Base-by-base conservation (phyloP, 2,329 filamentous ascomycete genomes). In the Nemania abortiva region DNA sequence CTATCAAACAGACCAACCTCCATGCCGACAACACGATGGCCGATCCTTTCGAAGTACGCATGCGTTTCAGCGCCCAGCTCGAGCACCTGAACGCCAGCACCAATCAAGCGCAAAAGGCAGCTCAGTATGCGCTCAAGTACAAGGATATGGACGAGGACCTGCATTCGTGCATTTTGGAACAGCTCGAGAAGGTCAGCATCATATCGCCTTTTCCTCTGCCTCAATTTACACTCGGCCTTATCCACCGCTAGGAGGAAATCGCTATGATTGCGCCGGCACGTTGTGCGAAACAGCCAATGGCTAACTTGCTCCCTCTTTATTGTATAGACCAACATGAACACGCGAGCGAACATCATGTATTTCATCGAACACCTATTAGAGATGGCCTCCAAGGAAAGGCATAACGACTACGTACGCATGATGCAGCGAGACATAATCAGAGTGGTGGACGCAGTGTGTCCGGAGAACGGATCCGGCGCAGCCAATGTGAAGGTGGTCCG, bases 341-440 rank as follows among this genome's bases (percentile, higher is more conserved):
- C 91, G 60, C 88, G 95, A 69, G 97, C 96, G 68, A 99, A 99
- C 79, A 98, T 99, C 80, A 97, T 99, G 92, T 99, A 97, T 82
- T 99, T 99, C 81, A 92, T 99, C 77, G 95, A 98, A 78, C 92
- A 95, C 74, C 93, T 99, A 74, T 92, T 97, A 78, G 95, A 98
- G 78, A 87, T 94, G 82, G 92, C 94, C 24, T 87, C 89, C 71
- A 92, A 90, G 73, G 92, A 94, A 73, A 88, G 90, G 71, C 90
- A 96, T 74, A 83, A 88, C 62, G 91, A 93, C 71, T 99, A 97
- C 78, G 90, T 98, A 31, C 89, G 92, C 60, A 98, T 98, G 94
- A 93, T 99, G 82, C 93, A 97, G 81, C 87, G 95, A 55, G 96
- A 99, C 79, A 97, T 99, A 49, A 86, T 97, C 39, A 88, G 92